Conservation (phyloP, 2,329 filamentous ascomycete genomes). For the Ophiostoma sp. region DNA sequence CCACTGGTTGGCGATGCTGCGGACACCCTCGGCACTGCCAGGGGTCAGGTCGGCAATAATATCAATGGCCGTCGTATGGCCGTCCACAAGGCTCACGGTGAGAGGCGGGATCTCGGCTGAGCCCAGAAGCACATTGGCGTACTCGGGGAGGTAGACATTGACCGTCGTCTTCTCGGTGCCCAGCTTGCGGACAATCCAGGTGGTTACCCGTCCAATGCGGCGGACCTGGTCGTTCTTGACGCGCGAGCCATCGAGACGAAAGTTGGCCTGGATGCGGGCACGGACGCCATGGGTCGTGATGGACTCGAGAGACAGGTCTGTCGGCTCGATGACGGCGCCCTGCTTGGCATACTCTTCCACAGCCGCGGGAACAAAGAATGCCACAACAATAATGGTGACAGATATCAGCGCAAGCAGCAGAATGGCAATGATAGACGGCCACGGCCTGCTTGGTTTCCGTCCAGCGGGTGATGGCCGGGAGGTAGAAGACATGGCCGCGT, state of each 20-base stretch:
- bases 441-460: constrained; percentile 49
- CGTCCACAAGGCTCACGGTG: constrained; percentile 70
- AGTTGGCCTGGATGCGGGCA: constrained; percentile 74
- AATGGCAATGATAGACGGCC: constrained; percentile 75
- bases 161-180: constrained; percentile 69
- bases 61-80: constrained; percentile 70
- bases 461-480: constrained; percentile 29
- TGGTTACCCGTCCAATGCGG: constrained; percentile 69
- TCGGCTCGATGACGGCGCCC: constrained; percentile 75
- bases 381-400: constrained; percentile 66
- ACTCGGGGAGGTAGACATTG: constrained; percentile 75
- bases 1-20: constrained; percentile 81
- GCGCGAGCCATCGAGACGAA: constrained; percentile 70
- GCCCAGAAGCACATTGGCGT: constrained; percentile 70
- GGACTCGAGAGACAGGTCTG: constrained; percentile 76
- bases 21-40: constrained; percentile 70
- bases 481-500: neutral
- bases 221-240: constrained; percentile 67
- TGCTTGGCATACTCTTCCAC: constrained; percentile 83
- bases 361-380: constrained; percentile 73
- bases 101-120: constrained; percentile 71
- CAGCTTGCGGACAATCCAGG: constrained; percentile 72
- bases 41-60: constrained; percentile 71
- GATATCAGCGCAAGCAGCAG: constrained; percentile 57
- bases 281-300: constrained; percentile 74